A percentile compares a stretch with the other conserved stretches of the same genome.
Evolutionary conservation across 2,329 filamentous ascomycete species (phyloP).

Genomic region (Fusarium robinianum): DNA sequence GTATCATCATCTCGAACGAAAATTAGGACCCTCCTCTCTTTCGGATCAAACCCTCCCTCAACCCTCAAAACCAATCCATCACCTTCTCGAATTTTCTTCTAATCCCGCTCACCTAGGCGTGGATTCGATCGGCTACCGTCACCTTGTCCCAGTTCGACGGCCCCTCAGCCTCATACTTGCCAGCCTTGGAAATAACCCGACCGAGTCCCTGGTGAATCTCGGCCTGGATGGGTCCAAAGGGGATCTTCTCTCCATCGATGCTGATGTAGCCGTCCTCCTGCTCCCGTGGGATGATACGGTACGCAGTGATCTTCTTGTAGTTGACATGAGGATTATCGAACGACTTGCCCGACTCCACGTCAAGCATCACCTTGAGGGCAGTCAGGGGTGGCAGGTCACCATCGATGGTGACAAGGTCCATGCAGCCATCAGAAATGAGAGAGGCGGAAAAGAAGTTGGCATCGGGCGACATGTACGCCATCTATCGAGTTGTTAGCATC

Average conservation of each 20-base stretch:
- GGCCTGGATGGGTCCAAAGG: conserved; percentile 88
- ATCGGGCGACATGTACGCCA: conserved; percentile 88
- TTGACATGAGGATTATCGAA: conserved; percentile 79
- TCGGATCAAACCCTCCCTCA: neutral
- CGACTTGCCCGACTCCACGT: conserved; percentile 73
- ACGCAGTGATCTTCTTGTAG: conserved; percentile 86
- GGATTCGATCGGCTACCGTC: conserved; percentile 38
- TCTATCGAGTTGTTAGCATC: conserved; percentile 50
- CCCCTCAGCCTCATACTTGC: conserved; percentile 69
- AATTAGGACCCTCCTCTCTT: conserved; percentile 5
- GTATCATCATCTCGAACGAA: conserved; percentile 35
- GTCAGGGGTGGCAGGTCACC: conserved; percentile 72
- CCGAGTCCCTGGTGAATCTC: conserved; percentile 85
- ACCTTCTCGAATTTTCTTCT: neutral
- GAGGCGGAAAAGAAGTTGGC: conserved; percentile 86
- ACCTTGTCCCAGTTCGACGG: conserved; percentile 56
- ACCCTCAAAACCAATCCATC: neutral
- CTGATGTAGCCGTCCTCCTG: conserved; percentile 82
- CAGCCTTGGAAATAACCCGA: conserved; percentile 79
- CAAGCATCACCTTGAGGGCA: conserved; percentile 70
- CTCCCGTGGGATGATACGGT: conserved; percentile 77
- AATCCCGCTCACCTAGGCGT: conserved; percentile 22
- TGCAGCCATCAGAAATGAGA: conserved; percentile 78
- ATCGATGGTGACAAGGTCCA: conserved; percentile 82
- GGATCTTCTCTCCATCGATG: conserved; percentile 87